phyloP scores from a whole-genome alignment of 2,329 filamentous ascomycete genomes.

The Aspergillus pseudotamarii region DNA sequence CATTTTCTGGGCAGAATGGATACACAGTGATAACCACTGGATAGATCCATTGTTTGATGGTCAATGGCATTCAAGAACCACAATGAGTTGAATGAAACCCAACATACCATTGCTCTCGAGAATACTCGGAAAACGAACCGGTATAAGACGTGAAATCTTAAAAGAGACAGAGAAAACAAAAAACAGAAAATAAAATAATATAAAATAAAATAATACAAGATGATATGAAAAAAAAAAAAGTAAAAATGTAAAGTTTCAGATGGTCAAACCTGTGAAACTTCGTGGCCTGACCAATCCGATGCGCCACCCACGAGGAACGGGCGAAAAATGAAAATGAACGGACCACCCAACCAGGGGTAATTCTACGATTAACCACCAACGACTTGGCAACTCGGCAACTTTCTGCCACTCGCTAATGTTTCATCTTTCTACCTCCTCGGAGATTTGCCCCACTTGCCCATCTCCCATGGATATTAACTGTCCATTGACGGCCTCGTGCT shows the following conservation, averaged over 20 bases:
- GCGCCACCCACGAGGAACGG: neutral
- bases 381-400: conserved; percentile 22
- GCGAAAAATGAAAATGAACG: conserved; percentile 2
- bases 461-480: neutral
- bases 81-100: neutral
- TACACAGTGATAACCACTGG: neutral
- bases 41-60: neutral
- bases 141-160: neutral
- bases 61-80: neutral
- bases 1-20: neutral
- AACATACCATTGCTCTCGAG: neutral
- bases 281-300: neutral
- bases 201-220: neutral
- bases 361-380: conserved; percentile 21
- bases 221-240: neutral
- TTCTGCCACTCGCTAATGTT: conserved; percentile 20
- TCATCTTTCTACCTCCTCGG: conserved; percentile 18
- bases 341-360: conserved; percentile 11
- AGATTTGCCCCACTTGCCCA: conserved; percentile 10
- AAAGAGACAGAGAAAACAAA: too few relatives aligned
- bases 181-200: too few relatives aligned
- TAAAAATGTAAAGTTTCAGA: neutral
- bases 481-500: neutral
- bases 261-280: neutral
- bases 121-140: neutral